Evolutionary conservation across 2,329 filamentous ascomycete species (phyloP).

Genomic region (Colletotrichum gigasporum): DNA sequence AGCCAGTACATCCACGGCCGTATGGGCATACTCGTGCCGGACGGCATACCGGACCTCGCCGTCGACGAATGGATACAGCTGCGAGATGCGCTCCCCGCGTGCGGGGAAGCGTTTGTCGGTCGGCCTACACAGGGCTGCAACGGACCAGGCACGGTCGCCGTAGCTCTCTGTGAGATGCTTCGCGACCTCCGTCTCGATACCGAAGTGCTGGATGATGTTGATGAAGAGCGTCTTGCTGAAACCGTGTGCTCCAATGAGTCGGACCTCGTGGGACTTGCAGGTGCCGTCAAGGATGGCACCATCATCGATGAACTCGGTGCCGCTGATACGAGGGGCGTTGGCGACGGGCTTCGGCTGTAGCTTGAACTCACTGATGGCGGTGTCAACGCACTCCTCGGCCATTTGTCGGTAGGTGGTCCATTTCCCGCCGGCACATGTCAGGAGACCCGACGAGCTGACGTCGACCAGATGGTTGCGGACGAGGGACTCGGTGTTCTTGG

Average conservation of each 20-base stretch:
- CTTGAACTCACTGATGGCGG: constrained; percentile 75
- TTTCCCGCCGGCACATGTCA: constrained; percentile 89
- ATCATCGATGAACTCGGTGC: constrained; percentile 76
- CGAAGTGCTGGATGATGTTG: constrained; percentile 93
- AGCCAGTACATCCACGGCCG: constrained; percentile 87
- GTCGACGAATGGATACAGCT: constrained; percentile 89
- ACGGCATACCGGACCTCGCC: constrained; percentile 91
- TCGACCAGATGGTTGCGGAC: constrained; percentile 89
- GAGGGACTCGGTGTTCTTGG: constrained; percentile 85
- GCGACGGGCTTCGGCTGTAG: constrained; percentile 66
- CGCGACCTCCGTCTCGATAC: constrained; percentile 90
- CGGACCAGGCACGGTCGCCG: constrained; percentile 91
- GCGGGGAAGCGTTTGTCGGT: constrained; percentile 85
- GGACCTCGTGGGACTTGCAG: constrained; percentile 86
- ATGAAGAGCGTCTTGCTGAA: constrained; percentile 93
- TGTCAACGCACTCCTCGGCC: constrained; percentile 89
- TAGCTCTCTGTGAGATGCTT: constrained; percentile 89
- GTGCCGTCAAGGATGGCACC: constrained; percentile 70
- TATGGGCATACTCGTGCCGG: constrained; percentile 90
- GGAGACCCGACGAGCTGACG: constrained; percentile 79
- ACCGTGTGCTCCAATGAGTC: constrained; percentile 84
- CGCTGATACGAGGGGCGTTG: constrained; percentile 74
- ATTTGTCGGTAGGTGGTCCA: constrained; percentile 96
- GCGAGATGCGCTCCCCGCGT: constrained; percentile 80
- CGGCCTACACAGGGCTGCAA: constrained; percentile 80